Conservation (phyloP, 2,329 filamentous ascomycete species). For the Xylariomycetidae sp. region DNA sequence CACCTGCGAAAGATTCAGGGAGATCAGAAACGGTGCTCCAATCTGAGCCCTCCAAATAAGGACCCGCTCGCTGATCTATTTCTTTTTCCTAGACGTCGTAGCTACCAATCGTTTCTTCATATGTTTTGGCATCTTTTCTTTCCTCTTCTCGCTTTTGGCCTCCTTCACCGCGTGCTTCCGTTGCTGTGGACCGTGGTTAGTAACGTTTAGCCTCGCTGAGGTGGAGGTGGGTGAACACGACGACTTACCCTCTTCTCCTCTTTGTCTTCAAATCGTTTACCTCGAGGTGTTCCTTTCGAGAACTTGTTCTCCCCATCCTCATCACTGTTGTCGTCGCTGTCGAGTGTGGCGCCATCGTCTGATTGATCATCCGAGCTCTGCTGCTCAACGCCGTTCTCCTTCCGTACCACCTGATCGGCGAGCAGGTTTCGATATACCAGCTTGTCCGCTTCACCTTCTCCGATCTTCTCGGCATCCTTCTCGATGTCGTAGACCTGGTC, state of each 20-base stretch:
- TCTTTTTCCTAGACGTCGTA: conserved; percentile 58
- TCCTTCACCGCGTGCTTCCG: conserved; percentile 94
- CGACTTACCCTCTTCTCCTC: conserved; percentile 69
- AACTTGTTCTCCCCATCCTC: conserved; percentile 51
- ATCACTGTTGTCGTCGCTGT: conserved; percentile 37
- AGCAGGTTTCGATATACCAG: conserved; percentile 83
- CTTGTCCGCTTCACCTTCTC: conserved; percentile 67
- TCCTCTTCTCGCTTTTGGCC: conserved; percentile 87
- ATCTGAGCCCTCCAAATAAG: not conserved
- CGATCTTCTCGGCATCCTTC: conserved; percentile 76
- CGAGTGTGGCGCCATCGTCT: conserved; percentile 44
- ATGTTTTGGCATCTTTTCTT: conserved; percentile 95
- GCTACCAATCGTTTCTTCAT: conserved; percentile 84
- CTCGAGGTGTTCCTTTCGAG: conserved; percentile 65
- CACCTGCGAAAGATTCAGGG: not conserved
- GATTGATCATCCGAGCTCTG: conserved; percentile 38
- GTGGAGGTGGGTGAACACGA: not conserved
- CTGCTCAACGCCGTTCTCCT: conserved; percentile 32
- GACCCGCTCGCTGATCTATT: conserved; percentile 30
- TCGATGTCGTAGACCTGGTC: conserved; percentile 97
- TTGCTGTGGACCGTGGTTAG: conserved; percentile 29
- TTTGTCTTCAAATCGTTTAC: conserved; percentile 86
- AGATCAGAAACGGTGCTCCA: not conserved
- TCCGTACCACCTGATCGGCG: conserved; percentile 57
- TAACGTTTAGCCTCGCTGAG: not conserved